These are phyloP conservation scores for Podaxis sp. DNA, from an alignment of 768 basidiomycete genomes.

Conservation along the genomic window DNA sequence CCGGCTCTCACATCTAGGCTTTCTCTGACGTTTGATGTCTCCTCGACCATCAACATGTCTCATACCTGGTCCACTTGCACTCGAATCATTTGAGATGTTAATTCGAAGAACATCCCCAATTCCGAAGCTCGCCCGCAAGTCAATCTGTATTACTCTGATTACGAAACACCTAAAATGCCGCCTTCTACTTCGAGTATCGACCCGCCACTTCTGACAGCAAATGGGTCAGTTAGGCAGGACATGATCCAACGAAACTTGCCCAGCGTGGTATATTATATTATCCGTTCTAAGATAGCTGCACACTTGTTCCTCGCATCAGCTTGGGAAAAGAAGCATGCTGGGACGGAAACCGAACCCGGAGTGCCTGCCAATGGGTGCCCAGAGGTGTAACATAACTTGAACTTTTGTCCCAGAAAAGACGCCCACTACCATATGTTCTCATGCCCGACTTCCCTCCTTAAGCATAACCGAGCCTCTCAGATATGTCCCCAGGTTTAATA, in stretches of 20 bases:
- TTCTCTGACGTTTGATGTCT: not conserved
- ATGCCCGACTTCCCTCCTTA: not conserved
- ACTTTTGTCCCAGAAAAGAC: not conserved
- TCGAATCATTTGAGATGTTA: not conserved
- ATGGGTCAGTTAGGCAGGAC: not conserved
- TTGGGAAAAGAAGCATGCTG: conserved; percentile 13
- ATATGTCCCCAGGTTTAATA: conserved; percentile 2
- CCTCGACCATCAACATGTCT: not conserved
- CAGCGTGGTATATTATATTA: not conserved
- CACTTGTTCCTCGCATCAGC: not conserved
- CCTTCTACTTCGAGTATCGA: not conserved
- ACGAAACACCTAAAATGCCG: not conserved
- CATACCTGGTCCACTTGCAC: not conserved
- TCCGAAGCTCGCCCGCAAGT: conserved; percentile 8
- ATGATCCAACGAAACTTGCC: not conserved
- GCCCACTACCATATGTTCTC: not conserved
- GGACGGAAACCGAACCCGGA: not conserved
- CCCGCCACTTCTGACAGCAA: not conserved
- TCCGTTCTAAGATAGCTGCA: not conserved
- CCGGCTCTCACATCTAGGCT: not conserved
- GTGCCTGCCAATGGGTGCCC: not conserved
- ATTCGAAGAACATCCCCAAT: not conserved
- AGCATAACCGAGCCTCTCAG: not conserved
- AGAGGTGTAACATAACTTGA: not conserved
- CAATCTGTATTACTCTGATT: not conserved